Conservation (phyloP, 768 basidiomycete species). For the Hygrocybe punicea region DNA sequence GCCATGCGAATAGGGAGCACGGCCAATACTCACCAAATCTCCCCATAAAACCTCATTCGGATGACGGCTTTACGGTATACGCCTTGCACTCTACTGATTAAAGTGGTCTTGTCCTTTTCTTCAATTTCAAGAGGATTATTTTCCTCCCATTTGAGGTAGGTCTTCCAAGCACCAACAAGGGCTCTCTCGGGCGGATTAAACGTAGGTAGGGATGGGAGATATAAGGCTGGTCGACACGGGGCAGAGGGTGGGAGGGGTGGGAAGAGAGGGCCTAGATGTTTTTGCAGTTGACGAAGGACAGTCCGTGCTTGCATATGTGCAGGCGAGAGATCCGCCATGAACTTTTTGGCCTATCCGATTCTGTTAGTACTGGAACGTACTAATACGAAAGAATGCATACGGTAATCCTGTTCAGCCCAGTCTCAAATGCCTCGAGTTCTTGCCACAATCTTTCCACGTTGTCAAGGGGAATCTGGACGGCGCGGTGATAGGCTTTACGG, state of each 20-base stretch:
- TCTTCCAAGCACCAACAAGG: conserved; percentile 83
- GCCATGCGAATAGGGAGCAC: not conserved
- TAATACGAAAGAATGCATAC: not conserved
- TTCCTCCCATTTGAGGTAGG: conserved; percentile 94
- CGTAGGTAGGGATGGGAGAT: conserved; percentile 66
- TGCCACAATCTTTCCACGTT: conserved; percentile 92
- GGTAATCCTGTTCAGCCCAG: conserved; percentile 81
- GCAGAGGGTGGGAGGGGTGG: conserved; percentile 27
- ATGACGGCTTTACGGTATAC: conserved; percentile 88
- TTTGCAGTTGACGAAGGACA: conserved; percentile 74
- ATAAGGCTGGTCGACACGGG: conserved; percentile 48
- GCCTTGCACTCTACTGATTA: conserved; percentile 70
- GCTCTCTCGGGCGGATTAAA: conserved; percentile 70
- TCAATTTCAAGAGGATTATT: conserved; percentile 91
- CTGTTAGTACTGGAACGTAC: not conserved
- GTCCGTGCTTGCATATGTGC: conserved; percentile 94
- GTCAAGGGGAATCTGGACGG: conserved; percentile 90
- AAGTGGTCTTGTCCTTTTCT: conserved; percentile 65
- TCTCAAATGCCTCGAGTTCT: conserved; percentile 91
- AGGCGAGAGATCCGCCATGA: conserved; percentile 88
- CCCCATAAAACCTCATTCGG: conserved; percentile 90
- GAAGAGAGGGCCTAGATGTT: conserved; percentile 64
- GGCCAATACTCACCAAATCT: conserved; percentile 70
- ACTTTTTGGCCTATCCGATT: conserved; percentile 75
- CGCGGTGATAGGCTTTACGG: conserved; percentile 88